Evolutionary conservation across 148 eudicot species (phyloP), one percentile per base, ranked within the genome.

Genomic region (Tetragonia tetragonoides): DNA sequence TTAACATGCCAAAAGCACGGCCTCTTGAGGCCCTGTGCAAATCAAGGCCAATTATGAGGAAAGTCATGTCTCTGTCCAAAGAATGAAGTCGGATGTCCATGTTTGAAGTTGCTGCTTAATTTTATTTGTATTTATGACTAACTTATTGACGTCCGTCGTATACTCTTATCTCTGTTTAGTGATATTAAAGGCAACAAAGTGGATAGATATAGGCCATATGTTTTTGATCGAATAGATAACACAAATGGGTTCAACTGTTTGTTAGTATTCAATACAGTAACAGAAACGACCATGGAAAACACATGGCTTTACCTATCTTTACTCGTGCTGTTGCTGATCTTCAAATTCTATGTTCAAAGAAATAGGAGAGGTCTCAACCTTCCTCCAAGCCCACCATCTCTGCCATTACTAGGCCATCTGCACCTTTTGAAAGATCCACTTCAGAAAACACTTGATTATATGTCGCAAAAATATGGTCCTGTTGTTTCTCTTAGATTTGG

Each of bases 401-500:
- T 81, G 34, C 84, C 84, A 56, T 65, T 72, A 12, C 66, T 77
- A 65, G 84, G 84, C 57, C 84, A 81, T 77, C 74, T 81, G n/a
- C 80, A 81, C 68, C 80, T 81, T 1, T 21, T 81, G 37, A 77
- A 66, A 66, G 77, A 70, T 0, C 84, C 84, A 34, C 24, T 81
- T 15, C 80, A 81, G 68, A 59, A 44, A 66, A 42, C 61, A 40
- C 78, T 77, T 41, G 77, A 56, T n/a, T 72, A 65, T 21, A 57
- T 77, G 2, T 44, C 84, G 10, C 69, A 77, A 39, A 77, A 77
- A 16, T 59, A 81, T 17, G 84, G 84, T 21, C 86, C 87, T 7
- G 62, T 88, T 41, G 21, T 84, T 10, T 79, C 81, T 47, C 89
- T 88, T 40, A 53, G 40, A n/a, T 75, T 88, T 46, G 89, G 87